Evolutionary conservation across 176 grass and related monocot species (phyloP).

Genomic region (barley (Hordeum vulgare)): MorexV3_pseudomolecules_assembly NC_058522.1:564637561-564638060

Average conservation of each 20-base stretch:
- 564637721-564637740: conserved; percentile 44
- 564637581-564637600: conserved; percentile 17
- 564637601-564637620: conserved; percentile 32
- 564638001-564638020: background rate
- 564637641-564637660: conserved; percentile 15
- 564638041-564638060: background rate
- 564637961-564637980: background rate
- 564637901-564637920: background rate
- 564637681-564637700: conserved; percentile 13
- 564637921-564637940: background rate
- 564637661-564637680: background rate
- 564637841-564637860: background rate
- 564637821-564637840: background rate
- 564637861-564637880: background rate
- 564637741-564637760: background rate
- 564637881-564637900: background rate
- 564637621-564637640: conserved; percentile 48
- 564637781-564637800: conserved; percentile 7
- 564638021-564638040: background rate
- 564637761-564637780: background rate
- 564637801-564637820: background rate
- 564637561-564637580: conserved; percentile 21
- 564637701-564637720: conserved; percentile 52
- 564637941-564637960: background rate
- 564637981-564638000: background rate